Evolutionary conservation across 106 monocot genomes (phyloP), one percentile per base, ranked within the genome.

Genomic region (Gastrodia elata): DNA sequence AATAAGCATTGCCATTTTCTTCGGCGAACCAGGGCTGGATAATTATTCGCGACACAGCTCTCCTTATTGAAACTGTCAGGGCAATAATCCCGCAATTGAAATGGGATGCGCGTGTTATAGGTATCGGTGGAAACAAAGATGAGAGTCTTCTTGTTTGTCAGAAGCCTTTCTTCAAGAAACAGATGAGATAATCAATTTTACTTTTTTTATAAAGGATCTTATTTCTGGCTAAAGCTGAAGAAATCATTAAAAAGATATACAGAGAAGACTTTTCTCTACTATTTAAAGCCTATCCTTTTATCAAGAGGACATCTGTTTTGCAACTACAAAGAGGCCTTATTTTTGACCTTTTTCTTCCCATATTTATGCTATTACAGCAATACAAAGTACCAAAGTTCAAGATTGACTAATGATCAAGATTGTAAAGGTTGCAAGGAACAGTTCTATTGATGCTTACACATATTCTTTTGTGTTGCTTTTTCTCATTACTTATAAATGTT

Each of bases 91-190:
- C 85, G 55, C 82, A 83, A 75, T 75, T 93, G 38, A 85, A 78
- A 76, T 93, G 93, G 93, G 93, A 93, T 70, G 68, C 85, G 9
- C 82, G 93, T 11, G 64, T 87, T 65, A 80, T 86, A 9, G 81
- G 85, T 9, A 65, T 85, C 0, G 87, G 85, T 22, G 71, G 77
- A 10, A 84, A 80, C 77, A 86, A 78, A 27, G 76, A 88, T 34
- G 80, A 90, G 68, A 94, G 85, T 44, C 78, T 94, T 32, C 82
- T 94, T 15, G 32, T 90, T 27, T 94, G 93, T 75, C 93, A 94
- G 76, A 94, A 90, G 76, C 90, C 87, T 4, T 94, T 94, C 77
- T 78, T 88, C 71, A 87, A 79, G 81, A 90, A 88, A 73, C 81
- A 84, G 65, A 78, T 77, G 28, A 71, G 56, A 38, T 78, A 67